phyloP scores from a whole-genome alignment of 768 basidiomycete genomes.

The Russula vinacea region DNA sequence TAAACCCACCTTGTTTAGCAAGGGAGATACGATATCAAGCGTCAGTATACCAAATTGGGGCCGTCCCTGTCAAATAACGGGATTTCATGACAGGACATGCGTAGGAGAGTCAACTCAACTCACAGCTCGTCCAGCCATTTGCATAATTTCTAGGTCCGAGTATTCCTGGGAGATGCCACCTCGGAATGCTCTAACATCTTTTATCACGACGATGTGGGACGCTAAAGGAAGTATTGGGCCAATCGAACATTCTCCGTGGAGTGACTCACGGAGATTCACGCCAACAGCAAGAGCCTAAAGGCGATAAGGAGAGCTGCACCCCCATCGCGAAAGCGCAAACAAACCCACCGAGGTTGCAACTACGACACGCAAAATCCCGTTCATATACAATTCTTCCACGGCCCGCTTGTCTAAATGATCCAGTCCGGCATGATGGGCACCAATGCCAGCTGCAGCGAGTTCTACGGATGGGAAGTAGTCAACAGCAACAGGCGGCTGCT shows the following conservation, averaged over 20 bases:
- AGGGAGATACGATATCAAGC: not conserved
- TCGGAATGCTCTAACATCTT: conserved; percentile 80
- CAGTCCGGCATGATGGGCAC: conserved; percentile 90
- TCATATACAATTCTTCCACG: conserved; percentile 71
- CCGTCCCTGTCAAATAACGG: conserved; percentile 54
- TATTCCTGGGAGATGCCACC: conserved; percentile 73
- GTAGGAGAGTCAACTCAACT: conserved; percentile 31
- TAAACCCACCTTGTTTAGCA: conserved; percentile 35
- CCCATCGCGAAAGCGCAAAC: not conserved
- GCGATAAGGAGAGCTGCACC: conserved; percentile 14
- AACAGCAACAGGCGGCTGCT: not conserved
- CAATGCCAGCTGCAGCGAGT: conserved; percentile 71
- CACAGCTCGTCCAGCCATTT: conserved; percentile 95
- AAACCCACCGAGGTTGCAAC: conserved; percentile 77
- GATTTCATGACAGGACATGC: not conserved
- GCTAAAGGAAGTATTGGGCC: conserved; percentile 46
- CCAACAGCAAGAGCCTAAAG: conserved; percentile 89
- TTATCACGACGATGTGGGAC: conserved; percentile 90
- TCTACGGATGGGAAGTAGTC: conserved; percentile 38
- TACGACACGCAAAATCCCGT: conserved; percentile 60
- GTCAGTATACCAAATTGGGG: conserved; percentile 75
- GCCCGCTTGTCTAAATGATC: conserved; percentile 64
- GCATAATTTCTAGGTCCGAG: conserved; percentile 88
- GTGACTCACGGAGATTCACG: conserved; percentile 80
- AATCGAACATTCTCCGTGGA: not conserved